Conservation (phyloP, 2,329 filamentous ascomycete genomes). For the Penicillium oxalicum region DNA sequence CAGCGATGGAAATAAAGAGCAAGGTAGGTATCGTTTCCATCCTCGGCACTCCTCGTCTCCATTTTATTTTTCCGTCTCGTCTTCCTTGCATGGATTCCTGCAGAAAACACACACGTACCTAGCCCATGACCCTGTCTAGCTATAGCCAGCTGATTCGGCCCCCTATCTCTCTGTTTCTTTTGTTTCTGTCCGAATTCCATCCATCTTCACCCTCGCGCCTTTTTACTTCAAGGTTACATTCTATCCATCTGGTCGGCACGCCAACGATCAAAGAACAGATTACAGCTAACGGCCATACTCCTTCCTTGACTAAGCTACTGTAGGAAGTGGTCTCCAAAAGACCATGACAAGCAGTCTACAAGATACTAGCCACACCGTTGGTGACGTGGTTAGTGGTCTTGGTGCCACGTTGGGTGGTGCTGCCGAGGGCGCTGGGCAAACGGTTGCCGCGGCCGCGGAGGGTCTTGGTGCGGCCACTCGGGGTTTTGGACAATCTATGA, state of each 20-base stretch:
- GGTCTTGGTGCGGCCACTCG: slow-evolving; percentile 19
- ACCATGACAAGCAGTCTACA: slow-evolving; percentile 23
- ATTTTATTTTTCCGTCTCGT: not conserved
- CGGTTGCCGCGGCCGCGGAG: slow-evolving; percentile 21
- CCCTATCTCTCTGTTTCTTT: too few relatives aligned
- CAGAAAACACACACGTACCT: too few relatives aligned
- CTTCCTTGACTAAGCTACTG: slow-evolving; percentile 1
- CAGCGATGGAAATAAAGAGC: slow-evolving; percentile 1
- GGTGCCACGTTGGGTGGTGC: slow-evolving; percentile 24
- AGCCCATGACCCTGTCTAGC: too few relatives aligned
- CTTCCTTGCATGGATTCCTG: too few relatives aligned
- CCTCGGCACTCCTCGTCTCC: not conserved
- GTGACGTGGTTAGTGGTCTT: slow-evolving; percentile 21
- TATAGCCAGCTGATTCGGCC: too few relatives aligned
- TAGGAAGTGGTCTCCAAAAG: slow-evolving; percentile 22
- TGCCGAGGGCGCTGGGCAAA: slow-evolving; percentile 26
- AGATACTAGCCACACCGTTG: slow-evolving; percentile 19
- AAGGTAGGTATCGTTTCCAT: slow-evolving; percentile 2
- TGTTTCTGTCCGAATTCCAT: too few relatives aligned
- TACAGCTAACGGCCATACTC: not conserved
- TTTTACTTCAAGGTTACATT: not conserved
- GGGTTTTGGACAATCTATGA: slow-evolving; percentile 22
- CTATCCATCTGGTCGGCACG: not conserved
- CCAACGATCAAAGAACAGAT: not conserved
- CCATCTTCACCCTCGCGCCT: too few relatives aligned